Base-by-base conservation (phyloP, 805 yeast genomes). In the Wickerhamiella nectarea region DNA sequence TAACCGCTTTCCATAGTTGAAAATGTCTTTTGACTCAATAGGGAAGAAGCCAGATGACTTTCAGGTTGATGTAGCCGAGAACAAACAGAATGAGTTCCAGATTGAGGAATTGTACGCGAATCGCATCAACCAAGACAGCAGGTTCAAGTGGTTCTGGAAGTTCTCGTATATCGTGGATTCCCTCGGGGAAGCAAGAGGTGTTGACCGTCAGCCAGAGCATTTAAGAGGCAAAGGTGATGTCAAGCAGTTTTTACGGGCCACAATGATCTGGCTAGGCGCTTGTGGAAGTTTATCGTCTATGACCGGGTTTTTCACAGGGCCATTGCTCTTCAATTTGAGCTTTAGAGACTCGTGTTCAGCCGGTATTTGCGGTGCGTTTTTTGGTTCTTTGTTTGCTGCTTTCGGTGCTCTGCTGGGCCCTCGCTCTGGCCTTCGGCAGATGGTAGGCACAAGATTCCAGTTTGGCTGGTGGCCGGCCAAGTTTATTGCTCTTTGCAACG, bases 391-490 rank as follows among this genome's bases (percentile, higher is more conserved):
- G 6, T 65, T 83, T 21, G 94, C 94, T 2, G 91, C 84, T 0
- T 83, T 82, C 56, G 82, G 91, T 57, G 71, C 93, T 4, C 70
- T 76, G 4, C 76, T 85, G 85, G 95, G 95, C 2, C 94, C 95
- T 1, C 69, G 85, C 46, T 81, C 94, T 0, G 95, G 95, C 0
- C 74, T 91, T 49, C 68, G 95, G 54, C 94, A 85, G 56, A 80
- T 85, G 86, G 87, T 84, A 8, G 71, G 82, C 18, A 79, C 86
- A 1, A 68, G 94, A 49, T 83, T 70, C 52, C 64, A 83, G 38
- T 85, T 84, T 58, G 95, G 95, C 1, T 79, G 87, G 76, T 80
- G 80, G 78, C 75, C 78, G 51, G 86, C 85, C 33, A 79, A 80
- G 58, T 65, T 83, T 44, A 80, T 83, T 38, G 77, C 84, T 4